Conservation (phyloP, 2,329 filamentous ascomycete genomes). For the Monosporascus sp. region DNA sequence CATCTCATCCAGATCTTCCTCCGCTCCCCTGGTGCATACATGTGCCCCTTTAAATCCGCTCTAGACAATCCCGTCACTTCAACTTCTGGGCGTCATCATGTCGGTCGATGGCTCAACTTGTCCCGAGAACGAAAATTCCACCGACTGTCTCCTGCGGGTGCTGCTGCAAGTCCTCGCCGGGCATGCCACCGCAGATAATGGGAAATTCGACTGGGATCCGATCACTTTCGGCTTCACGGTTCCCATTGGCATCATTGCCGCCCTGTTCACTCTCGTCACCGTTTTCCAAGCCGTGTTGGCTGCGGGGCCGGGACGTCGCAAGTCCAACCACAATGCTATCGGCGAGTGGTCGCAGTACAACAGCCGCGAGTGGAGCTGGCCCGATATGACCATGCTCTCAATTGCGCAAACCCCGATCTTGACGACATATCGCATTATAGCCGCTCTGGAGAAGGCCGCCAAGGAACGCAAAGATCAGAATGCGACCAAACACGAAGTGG, state of each 20-base stretch:
- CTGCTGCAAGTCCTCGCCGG: slow-evolving; percentile 8
- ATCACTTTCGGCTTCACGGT: slow-evolving; percentile 1
- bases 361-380: neutral
- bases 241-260: slow-evolving; percentile 39
- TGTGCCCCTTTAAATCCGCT: no score
- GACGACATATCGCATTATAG: neutral
- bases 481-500: no score
- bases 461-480: no score
- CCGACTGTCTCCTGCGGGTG: neutral
- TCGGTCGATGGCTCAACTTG: neutral
- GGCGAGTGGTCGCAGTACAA: neutral
- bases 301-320: neutral
- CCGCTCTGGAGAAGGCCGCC: neutral
- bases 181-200: slow-evolving; percentile 10
- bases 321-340: neutral
- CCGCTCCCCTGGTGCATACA: no score
- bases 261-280: slow-evolving; percentile 62
- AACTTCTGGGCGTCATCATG: neutral
- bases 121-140: neutral
- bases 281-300: slow-evolving; percentile 21
- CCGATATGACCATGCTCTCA: neutral
- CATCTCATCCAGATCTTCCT: no score
- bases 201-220: slow-evolving; percentile 7
- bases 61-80: no score
- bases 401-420: neutral